These are phyloP conservation scores for Yarrowia galli DNA, from an alignment of 1,139 yeast genomes.

Conservation along the genomic window DNA sequence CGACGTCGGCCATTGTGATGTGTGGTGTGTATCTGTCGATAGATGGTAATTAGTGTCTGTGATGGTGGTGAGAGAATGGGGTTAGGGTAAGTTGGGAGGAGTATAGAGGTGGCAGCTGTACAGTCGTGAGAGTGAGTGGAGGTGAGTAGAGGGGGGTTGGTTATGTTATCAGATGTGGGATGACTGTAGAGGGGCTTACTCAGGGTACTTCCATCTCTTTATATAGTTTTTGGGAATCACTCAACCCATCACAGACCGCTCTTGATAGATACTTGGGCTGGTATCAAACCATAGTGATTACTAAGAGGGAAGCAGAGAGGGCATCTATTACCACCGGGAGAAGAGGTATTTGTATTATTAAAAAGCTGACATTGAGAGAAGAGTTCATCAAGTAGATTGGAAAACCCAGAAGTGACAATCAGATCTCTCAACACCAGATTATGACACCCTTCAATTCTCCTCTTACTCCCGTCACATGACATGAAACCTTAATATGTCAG, in stretches of 20 bases:
- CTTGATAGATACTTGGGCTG: too few relatives aligned
- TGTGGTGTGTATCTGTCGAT: slow-evolving; percentile 6
- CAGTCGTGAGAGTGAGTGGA: too few relatives aligned
- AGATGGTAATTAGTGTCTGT: neutral
- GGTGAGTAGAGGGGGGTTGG: neutral
- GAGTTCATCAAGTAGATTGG: too few relatives aligned
- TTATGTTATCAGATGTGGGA: neutral
- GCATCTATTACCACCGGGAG: neutral
- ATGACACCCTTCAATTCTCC: neutral
- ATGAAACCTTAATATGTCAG: neutral
- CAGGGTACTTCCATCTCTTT: too few relatives aligned
- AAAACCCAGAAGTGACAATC: too few relatives aligned
- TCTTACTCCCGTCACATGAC: neutral
- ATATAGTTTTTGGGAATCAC: too few relatives aligned
- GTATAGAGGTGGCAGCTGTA: neutral
- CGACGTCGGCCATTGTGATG: slow-evolving; percentile 39
- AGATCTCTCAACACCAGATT: neutral
- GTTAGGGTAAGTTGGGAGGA: slow-evolving; percentile 24
- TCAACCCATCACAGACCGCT: too few relatives aligned
- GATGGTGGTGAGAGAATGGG: slow-evolving; percentile 5
- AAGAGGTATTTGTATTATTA: neutral
- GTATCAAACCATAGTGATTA: too few relatives aligned
- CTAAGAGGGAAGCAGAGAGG: neutral
- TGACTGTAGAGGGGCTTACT: too few relatives aligned
- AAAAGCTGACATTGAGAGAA: too few relatives aligned